A percentile compares a stretch with the other conserved stretches of the same genome.
These are phyloP conservation scores for Chrysopogon serrulatus DNA, from an alignment of 176 grass and related monocot species.

Conservation along the genomic window DNA sequence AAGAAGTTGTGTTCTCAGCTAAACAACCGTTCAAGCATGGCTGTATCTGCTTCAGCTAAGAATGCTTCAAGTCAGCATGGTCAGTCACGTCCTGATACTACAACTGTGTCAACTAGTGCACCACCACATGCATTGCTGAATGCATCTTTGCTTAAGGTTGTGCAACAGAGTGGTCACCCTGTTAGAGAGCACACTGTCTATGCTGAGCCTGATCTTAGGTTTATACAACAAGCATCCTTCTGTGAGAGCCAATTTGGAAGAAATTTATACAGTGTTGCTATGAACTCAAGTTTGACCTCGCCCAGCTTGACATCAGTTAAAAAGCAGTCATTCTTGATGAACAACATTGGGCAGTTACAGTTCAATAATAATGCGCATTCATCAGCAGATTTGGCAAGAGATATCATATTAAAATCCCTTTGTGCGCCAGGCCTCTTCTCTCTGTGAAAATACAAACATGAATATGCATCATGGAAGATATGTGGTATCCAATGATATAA, in stretches of 20 bases:
- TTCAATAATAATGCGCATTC: constrained; percentile 16
- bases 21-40: constrained; percentile 35
- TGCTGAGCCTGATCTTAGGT: constrained; percentile 26
- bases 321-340: constrained; percentile 40
- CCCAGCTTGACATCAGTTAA: constrained; percentile 35
- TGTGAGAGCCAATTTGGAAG: constrained; percentile 1
- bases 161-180: constrained; percentile 24
- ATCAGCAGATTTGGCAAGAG: constrained; percentile 26
- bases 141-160: constrained; percentile 39
- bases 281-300: constrained; percentile 33
- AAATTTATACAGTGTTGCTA: constrained; percentile 23
- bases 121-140: constrained; percentile 10
- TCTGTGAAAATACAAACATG: constrained; percentile 22
- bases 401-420: constrained; percentile 28
- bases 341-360: constrained; percentile 24
- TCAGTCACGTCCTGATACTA: constrained; percentile 22
- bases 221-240: constrained; percentile 20
- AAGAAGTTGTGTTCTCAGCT: constrained; percentile 65
- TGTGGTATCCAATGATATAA: constrained; percentile 5
- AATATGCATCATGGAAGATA: constrained; percentile 25
- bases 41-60: constrained; percentile 44
- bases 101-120: constrained; percentile 23
- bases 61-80: constrained; percentile 22
- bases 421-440: constrained; percentile 15
- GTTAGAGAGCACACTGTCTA: constrained; percentile 23